Evolutionary conservation across 108 stramenopile genomes (phyloP).

Genomic region (Epipyxis sp.): DNA sequence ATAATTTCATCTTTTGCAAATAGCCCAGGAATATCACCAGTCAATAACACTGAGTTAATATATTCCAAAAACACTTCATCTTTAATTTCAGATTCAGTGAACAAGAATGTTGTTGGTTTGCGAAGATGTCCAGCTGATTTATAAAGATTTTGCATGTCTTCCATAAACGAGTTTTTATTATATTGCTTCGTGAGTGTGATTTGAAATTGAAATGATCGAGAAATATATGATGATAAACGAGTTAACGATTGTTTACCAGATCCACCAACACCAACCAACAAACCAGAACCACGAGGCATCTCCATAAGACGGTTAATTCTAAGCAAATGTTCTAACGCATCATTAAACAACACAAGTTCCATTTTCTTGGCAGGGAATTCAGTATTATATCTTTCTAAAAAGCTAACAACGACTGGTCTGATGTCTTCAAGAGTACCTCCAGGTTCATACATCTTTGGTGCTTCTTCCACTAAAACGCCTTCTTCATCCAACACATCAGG

Average conservation of each 20-base stretch:
- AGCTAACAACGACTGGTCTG: conserved; percentile 65
- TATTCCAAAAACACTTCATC: conserved; percentile 81
- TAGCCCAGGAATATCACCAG: conserved; percentile 79
- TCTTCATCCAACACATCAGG: conserved; percentile 79
- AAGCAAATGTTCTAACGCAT: conserved; percentile 77
- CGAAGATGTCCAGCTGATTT: conserved; percentile 73
- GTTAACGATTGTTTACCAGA: conserved; percentile 81
- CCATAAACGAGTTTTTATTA: conserved; percentile 67
- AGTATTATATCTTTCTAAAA: conserved; percentile 72
- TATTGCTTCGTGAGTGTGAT: conserved; percentile 84
- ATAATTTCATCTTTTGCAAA: conserved; percentile 90
- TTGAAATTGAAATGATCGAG: conserved; percentile 75
- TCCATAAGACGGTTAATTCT: conserved; percentile 75
- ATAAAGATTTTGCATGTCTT: conserved; percentile 76
- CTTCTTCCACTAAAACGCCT: conserved; percentile 69
- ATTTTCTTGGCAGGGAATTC: conserved; percentile 73
- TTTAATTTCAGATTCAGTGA: conserved; percentile 86
- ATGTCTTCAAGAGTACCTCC: conserved; percentile 70
- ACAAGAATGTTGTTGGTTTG: conserved; percentile 75
- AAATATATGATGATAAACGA: conserved; percentile 72
- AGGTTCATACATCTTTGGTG: conserved; percentile 80
- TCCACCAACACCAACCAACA: conserved; percentile 84
- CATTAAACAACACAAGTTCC: conserved; percentile 84
- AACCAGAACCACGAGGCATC: conserved; percentile 76
- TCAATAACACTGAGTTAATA: conserved; percentile 77